These are phyloP conservation scores for Termitomyces sp. DNA, from an alignment of 1,284 basidiomycete species.

Conservation along the genomic window DNA sequence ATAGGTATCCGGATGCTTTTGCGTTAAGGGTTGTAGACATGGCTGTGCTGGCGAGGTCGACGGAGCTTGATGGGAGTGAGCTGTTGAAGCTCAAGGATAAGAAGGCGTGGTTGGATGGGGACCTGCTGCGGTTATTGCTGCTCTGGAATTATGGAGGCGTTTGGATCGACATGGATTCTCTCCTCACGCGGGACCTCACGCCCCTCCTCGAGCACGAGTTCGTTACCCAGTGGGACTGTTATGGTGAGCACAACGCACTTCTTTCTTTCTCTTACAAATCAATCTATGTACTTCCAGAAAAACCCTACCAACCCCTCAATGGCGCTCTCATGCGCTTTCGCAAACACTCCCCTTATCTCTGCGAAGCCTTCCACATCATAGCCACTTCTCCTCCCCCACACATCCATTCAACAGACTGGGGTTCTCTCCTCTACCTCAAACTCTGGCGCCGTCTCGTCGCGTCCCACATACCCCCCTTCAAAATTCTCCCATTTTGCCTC, in stretches of 20 bases:
- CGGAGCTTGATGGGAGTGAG: constrained; percentile 62
- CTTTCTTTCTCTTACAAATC: background rate
- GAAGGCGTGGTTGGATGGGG: constrained; percentile 92
- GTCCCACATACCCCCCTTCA: constrained; percentile 73
- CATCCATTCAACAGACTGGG: constrained; percentile 85
- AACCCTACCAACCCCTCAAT: constrained; percentile 82
- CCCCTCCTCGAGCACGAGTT: constrained; percentile 89
- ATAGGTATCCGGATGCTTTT: constrained; percentile 65
- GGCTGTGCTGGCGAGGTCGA: constrained; percentile 62
- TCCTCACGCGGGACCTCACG: constrained; percentile 78
- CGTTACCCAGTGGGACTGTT: constrained; percentile 95
- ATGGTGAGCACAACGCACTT: constrained; percentile 51
- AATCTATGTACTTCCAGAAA: constrained; percentile 53
- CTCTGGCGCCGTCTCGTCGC: constrained; percentile 81
- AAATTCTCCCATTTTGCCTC: constrained; percentile 90
- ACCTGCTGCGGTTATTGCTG: constrained; percentile 78
- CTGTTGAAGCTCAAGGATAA: constrained; percentile 60
- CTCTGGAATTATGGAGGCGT: constrained; percentile 89
- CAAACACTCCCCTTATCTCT: constrained; percentile 85
- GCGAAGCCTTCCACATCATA: constrained; percentile 93
- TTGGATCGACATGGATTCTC: constrained; percentile 95
- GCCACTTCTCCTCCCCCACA: constrained; percentile 66
- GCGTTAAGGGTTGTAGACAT: constrained; percentile 67
- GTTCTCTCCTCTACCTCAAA: constrained; percentile 82
- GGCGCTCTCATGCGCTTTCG: constrained; percentile 92